Conservation (phyloP, 202 grass and related monocot genomes). For the Saccharum hybrid region DNA sequence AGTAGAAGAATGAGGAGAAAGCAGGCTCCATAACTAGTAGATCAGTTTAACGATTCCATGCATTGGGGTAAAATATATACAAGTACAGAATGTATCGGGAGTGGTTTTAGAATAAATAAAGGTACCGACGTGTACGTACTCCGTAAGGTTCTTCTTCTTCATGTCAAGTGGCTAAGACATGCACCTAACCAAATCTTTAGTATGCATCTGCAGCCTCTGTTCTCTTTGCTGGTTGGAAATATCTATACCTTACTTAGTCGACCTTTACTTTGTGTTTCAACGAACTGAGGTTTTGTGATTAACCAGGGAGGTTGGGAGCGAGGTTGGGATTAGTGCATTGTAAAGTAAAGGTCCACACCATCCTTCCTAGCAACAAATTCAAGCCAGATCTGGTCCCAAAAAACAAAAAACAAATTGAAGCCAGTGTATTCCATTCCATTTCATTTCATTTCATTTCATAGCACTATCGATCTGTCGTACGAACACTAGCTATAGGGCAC, state of each 20-base stretch:
- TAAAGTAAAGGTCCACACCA: conserved; percentile 10
- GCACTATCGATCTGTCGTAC: conserved; percentile 28
- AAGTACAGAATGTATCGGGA: conserved; percentile 19
- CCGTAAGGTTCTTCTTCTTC: neutral
- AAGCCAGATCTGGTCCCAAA: neutral
- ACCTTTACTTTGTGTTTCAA: conserved; percentile 19
- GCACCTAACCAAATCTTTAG: conserved; percentile 4
- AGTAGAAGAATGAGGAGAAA: conserved; percentile 7
- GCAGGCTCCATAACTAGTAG: neutral
- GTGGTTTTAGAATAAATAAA: conserved; percentile 12
- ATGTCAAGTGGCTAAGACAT: conserved; percentile 30
- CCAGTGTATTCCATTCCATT: neutral
- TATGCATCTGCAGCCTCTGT: neutral
- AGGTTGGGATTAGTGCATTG: neutral
- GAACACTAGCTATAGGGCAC: conserved; percentile 18
- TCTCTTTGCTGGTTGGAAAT: neutral
- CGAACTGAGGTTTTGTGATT: neutral
- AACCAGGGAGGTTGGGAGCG: conserved; percentile 23
- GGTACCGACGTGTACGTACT: conserved; percentile 9
- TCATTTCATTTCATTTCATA: too few species aligned
- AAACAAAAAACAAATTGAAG: neutral
- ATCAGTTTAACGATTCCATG: neutral
- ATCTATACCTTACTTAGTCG: neutral
- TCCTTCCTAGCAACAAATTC: neutral
- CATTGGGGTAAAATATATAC: conserved; percentile 47